Evolutionary conservation across 2,329 filamentous ascomycete genomes (phyloP), one percentile per base, ranked within the genome.

Genomic region (Mycosphaerella arachidis): DNA sequence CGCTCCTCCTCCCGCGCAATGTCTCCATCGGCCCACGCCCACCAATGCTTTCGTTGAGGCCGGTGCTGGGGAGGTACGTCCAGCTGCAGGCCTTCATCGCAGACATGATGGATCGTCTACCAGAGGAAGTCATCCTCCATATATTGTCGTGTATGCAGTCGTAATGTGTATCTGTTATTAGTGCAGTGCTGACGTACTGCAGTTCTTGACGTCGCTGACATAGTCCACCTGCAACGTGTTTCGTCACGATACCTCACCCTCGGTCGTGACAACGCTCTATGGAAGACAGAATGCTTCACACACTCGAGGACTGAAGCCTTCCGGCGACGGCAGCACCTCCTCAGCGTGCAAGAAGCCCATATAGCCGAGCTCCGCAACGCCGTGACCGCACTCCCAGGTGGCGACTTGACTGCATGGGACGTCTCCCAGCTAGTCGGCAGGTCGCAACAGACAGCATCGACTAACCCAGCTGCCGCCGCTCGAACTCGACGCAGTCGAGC

Each of bases 241-340:
- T 93, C 86, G 29, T 84, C 80, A 63, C 81, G 80, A 48, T 84
- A 93, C 60, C 81, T 87, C 30, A 74, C 78, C 31, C 78, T 94
- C 46, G 87, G 85, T 43, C 86, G 91, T 58, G 91, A 96, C 71
- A 84, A 89, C 67, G 82, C 80, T 43, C 78, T 93, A 37, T 97
- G 92, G 92, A 88, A 88, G 63, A 76, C 81, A 3, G 81, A 87
- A 70, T 92, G 89, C 72, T 91, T 94, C 72, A 81, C 86, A 37
- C 79, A 86, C 59, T 93, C 90, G 16, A 73, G 80, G 35, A 87
- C 87, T 72, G 83, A 88, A 68, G 81, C 84, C 33, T 77, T 79
- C n/a, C 81, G 90, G 27, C 81, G 80, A 59, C 81, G 83, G 16
- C 79, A 81, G 55, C 62, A 70, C 13, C 71, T 73, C 3, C 68